Percentiles rank a stretch among this genome's conserved stretches.
Evolutionary conservation across 2,329 filamentous ascomycete species (phyloP).

Genomic region (Claviceps quebecensis): DNA sequence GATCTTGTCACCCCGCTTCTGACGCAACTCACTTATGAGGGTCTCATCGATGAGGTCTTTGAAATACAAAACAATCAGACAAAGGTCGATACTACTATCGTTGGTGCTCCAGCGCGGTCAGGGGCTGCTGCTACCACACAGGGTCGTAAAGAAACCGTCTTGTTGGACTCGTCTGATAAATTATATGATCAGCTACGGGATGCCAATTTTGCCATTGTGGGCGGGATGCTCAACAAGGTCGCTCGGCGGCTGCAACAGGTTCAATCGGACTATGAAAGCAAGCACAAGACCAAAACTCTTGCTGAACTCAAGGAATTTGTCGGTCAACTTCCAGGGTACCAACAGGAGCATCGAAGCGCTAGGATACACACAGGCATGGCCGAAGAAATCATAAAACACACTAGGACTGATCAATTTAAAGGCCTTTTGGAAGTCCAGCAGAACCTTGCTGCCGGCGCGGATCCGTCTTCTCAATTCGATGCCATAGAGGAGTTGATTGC

Average conservation of each 20-base stretch:
- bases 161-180: slow-evolving; percentile 78
- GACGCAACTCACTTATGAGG: slow-evolving; percentile 93
- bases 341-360: slow-evolving; percentile 85
- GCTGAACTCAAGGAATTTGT: slow-evolving; percentile 91
- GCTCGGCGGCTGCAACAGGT: slow-evolving; percentile 74
- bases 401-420: slow-evolving; percentile 77
- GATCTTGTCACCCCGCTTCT: slow-evolving; percentile 86
- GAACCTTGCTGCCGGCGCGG: slow-evolving; percentile 79
- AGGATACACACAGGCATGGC: slow-evolving; percentile 83
- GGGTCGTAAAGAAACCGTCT: slow-evolving; percentile 70
- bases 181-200: slow-evolving; percentile 80
- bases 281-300: slow-evolving; percentile 75
- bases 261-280: slow-evolving; percentile 77
- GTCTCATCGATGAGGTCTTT: slow-evolving; percentile 85
- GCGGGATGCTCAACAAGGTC: slow-evolving; percentile 75
- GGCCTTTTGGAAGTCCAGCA: slow-evolving; percentile 87
- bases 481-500: slow-evolving; percentile 90
- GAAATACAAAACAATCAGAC: slow-evolving; percentile 85
- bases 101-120: slow-evolving; percentile 57
- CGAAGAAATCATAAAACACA: slow-evolving; percentile 91
- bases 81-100: slow-evolving; percentile 80
- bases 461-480: slow-evolving; percentile 79
- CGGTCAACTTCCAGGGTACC: slow-evolving; percentile 79
- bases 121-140: slow-evolving; percentile 41
- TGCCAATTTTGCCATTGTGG: slow-evolving; percentile 90